Evolutionary conservation across 352 stramenopile genomes (phyloP).

Genomic region (Lagenidium giganteum): DNA sequence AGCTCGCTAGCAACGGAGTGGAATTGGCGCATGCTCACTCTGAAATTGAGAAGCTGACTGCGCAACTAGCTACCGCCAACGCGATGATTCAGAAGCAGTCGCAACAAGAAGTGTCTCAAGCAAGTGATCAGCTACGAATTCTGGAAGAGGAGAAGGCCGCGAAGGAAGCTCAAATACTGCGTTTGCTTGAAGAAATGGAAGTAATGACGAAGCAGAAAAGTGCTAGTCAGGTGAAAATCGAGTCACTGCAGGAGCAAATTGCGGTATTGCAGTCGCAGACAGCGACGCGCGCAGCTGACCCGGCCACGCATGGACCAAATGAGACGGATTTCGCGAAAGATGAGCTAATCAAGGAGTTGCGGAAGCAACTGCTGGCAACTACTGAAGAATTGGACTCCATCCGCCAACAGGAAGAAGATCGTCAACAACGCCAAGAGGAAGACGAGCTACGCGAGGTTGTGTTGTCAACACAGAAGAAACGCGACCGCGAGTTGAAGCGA

Average conservation of each 20-base stretch:
- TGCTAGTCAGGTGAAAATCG: constrained; percentile 5
- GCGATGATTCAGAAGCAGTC: too few species aligned
- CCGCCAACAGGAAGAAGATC: constrained; percentile 6
- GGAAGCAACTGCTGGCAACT: constrained; percentile 4
- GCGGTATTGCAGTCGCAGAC: background rate
- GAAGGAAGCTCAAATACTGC: constrained; percentile 10
- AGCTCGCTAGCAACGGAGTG: too few species aligned
- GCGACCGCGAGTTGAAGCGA: constrained; percentile 7
- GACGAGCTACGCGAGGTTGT: constrained; percentile 26
- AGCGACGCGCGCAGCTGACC: too few species aligned
- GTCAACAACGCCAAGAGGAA: constrained; percentile 29
- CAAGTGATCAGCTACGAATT: too few species aligned
- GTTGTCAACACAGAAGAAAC: constrained; percentile 2
- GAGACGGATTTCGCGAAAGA: too few species aligned
- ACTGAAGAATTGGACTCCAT: constrained; percentile 1
- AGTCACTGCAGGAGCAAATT: constrained; percentile 2
- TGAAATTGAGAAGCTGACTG: too few species aligned
- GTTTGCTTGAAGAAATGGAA: constrained; percentile 8
- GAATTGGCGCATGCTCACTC: too few species aligned
- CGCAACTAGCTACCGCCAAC: too few species aligned
- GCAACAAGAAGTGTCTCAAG: too few species aligned
- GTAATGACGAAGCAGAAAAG: constrained; percentile 4
- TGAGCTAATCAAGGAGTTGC: constrained; percentile 9
- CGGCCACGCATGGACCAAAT: too few species aligned
- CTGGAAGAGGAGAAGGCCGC: too few species aligned